A percentile compares a stretch with the other conserved stretches of the same genome.
These are phyloP conservation scores for Trichoderma aggressivum DNA, from an alignment of 2,329 filamentous ascomycete species.

Conservation along the genomic window DNA sequence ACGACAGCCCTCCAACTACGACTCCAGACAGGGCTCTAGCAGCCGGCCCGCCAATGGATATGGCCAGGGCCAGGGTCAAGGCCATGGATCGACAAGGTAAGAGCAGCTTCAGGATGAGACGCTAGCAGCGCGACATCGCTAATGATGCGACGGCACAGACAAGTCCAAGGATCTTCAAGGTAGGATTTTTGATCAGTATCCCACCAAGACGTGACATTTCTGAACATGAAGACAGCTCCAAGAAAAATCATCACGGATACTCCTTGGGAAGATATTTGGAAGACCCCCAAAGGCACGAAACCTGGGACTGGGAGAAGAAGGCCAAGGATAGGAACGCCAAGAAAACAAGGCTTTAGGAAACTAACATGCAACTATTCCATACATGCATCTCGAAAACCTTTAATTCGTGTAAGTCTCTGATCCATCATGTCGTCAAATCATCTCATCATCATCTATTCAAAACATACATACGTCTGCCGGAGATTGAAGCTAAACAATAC, in stretches of 20 bases:
- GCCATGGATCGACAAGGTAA: neutral
- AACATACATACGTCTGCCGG: neutral
- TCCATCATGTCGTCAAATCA: neutral
- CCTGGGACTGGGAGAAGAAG: constrained; percentile 8
- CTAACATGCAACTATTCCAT: too few relatives aligned
- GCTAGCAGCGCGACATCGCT: neutral
- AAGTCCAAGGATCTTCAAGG: neutral
- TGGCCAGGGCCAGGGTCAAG: neutral
- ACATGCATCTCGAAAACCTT: neutral
- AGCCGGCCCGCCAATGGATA: neutral
- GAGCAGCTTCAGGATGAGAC: neutral
- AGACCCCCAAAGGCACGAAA: neutral
- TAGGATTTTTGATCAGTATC: neutral
- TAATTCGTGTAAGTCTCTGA: neutral
- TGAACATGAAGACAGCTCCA: neutral
- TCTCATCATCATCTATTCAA: neutral
- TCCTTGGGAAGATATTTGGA: neutral
- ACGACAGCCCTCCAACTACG: neutral
- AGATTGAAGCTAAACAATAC: neutral
- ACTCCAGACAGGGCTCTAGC: neutral
- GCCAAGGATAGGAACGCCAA: neutral
- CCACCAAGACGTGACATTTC: neutral
- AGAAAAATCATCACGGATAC: neutral
- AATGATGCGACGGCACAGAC: neutral
- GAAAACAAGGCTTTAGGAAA: neutral